Base-by-base conservation (phyloP, 2,329 filamentous ascomycete genomes). In the Fonsecaea monophora region DNA sequence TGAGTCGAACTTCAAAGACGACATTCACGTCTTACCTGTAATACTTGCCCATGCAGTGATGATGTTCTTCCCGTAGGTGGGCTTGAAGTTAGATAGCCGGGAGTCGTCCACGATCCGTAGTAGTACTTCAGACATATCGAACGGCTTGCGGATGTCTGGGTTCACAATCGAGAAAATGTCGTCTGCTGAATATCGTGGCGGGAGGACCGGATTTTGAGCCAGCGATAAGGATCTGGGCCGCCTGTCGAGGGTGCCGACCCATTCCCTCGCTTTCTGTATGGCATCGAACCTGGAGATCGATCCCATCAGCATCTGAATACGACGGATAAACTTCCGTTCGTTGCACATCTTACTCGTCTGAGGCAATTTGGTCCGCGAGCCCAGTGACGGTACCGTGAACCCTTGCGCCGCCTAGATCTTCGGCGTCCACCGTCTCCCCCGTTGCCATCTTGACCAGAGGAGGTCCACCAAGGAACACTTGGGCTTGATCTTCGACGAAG, bases 391-490 rank as follows among this genome's bases (percentile, higher is more conserved):
- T 78, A 1, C 75, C 77, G 67, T 82, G 81, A 13, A 81, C 76
- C 18, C 76, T 73, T 2, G 80, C 81, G 13, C 81, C 80, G 4
- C 81, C 81, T 1, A 83, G 73, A 50, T 74, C 75, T 63, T 82
- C 81, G 0, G 81, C 78, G 0, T 73, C 78, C 21, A 80, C 76
- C 0, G 78, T 68, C 59, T 83, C 81, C 1, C 81, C 80, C 0
- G 80, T 83, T 0, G 81, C 81, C 81, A 82, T 82, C 65, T 82
- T 81, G 1, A 82, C 80, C 7, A 82, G 73, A 0, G 81, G 81
- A 0, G 81, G 81, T 0, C 81, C 80, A 6, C 77, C 81, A 0
- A 82, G 74, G 58, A 82, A 83, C 0, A 78, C 80, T 62, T 82
- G 81, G 0, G 79, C 81, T 66, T 83, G 79, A 13, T 78, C 74